Evolutionary conservation across 371 early-diverging fungal genomes (phyloP).

Genomic region (Apophysomyces elegans): DNA sequence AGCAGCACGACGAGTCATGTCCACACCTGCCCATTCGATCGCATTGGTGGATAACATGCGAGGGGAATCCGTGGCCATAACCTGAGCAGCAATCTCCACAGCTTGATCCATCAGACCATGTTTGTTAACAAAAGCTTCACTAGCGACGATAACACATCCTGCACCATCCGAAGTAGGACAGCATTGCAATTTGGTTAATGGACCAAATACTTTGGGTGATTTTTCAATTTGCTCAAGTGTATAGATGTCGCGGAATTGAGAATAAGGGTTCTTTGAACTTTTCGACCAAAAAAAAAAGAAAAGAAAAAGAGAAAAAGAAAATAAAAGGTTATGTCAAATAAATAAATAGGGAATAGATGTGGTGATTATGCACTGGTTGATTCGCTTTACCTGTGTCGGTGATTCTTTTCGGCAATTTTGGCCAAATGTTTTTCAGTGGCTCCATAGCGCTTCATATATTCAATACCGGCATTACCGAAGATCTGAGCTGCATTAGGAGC

Average conservation of each 20-base stretch:
- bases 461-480: slow-evolving; percentile 80
- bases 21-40: slow-evolving; percentile 75
- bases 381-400: slow-evolving; percentile 62
- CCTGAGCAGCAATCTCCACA: slow-evolving; percentile 71
- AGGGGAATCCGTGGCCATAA: slow-evolving; percentile 79
- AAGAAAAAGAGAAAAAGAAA: background rate
- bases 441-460: slow-evolving; percentile 71
- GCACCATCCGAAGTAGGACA: slow-evolving; percentile 84
- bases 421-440: slow-evolving; percentile 64
- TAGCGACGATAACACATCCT: slow-evolving; percentile 70
- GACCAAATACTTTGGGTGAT: slow-evolving; percentile 71
- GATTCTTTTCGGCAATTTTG: slow-evolving; percentile 80
- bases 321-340: background rate
- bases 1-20: slow-evolving; percentile 77
- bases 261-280: slow-evolving; percentile 77
- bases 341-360: too few relatives aligned
- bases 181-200: slow-evolving; percentile 78
- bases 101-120: slow-evolving; percentile 72
- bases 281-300: background rate
- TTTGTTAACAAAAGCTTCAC: slow-evolving; percentile 69
- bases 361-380: too few relatives aligned
- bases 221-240: slow-evolving; percentile 69
- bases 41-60: slow-evolving; percentile 56
- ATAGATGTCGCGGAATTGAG: slow-evolving; percentile 76
- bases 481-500: slow-evolving; percentile 76